These are phyloP conservation scores for Cladophialophora psammophila DNA, from an alignment of 2,329 filamentous ascomycete genomes.

Conservation along the genomic window DNA sequence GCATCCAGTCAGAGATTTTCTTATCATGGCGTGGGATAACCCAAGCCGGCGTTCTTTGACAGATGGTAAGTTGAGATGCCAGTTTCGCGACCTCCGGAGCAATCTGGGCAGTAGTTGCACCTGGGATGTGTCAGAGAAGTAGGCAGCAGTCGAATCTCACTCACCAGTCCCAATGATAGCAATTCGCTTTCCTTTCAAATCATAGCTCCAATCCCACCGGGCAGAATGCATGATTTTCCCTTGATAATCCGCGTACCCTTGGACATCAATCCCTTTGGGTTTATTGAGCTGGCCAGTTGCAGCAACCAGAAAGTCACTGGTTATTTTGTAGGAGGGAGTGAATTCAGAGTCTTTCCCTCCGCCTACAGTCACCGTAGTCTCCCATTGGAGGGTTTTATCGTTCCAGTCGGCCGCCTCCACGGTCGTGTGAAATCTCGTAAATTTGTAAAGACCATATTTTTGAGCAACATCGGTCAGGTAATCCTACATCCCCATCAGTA, in stretches of 20 bases:
- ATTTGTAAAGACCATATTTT: slow-evolving; percentile 55
- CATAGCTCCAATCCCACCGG: slow-evolving; percentile 59
- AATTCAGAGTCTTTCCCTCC: slow-evolving; percentile 65
- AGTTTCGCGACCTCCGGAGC: slow-evolving; percentile 62
- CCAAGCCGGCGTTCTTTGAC: slow-evolving; percentile 67
- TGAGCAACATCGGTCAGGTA: slow-evolving; percentile 55
- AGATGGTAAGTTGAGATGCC: slow-evolving; percentile 60
- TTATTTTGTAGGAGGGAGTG: slow-evolving; percentile 61
- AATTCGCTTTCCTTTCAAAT: slow-evolving; percentile 60
- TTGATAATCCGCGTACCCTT: slow-evolving; percentile 40
- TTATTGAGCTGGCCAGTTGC: slow-evolving; percentile 66
- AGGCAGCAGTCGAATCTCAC: neutral
- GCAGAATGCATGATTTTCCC: slow-evolving; percentile 45
- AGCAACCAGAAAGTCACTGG: slow-evolving; percentile 63
- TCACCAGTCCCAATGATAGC: slow-evolving; percentile 65
- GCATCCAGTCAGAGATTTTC: slow-evolving; percentile 52
- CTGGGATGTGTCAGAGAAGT: slow-evolving; percentile 42
- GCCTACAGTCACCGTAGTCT: slow-evolving; percentile 58
- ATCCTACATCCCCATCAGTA: slow-evolving; percentile 42
- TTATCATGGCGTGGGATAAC: slow-evolving; percentile 61
- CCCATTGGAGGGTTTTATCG: slow-evolving; percentile 61
- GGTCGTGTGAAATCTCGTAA: slow-evolving; percentile 65
- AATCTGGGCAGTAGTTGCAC: slow-evolving; percentile 65
- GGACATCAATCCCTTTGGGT: slow-evolving; percentile 50
- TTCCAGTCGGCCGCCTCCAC: slow-evolving; percentile 65